phyloP scores from a whole-genome alignment of 495 filamentous ascomycete genomes.

The Penicillium macrosclerotiorum region DNA sequence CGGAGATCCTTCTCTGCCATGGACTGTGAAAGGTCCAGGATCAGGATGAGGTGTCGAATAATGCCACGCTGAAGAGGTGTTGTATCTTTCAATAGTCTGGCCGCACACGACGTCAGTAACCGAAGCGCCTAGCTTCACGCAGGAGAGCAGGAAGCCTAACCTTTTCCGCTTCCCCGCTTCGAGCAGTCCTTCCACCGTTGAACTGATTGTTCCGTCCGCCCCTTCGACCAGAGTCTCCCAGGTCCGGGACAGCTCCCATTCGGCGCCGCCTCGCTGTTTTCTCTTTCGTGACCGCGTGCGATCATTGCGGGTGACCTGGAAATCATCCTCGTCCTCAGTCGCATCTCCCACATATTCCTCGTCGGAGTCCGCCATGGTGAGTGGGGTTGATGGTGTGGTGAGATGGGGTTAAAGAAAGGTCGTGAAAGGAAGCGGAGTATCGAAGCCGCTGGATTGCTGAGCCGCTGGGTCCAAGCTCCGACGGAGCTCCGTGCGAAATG shows the following conservation, averaged over 20 bases:
- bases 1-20: slow-evolving; percentile 95
- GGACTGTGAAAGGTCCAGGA: slow-evolving; percentile 88
- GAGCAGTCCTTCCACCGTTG: slow-evolving; percentile 63
- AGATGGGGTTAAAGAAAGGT: background rate
- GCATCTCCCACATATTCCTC: slow-evolving; percentile 77
- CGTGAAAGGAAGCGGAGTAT: slow-evolving; percentile 5
- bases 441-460: slow-evolving; percentile 50
- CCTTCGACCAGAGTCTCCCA: slow-evolving; percentile 70
- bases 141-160: slow-evolving; percentile 40
- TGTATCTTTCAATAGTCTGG: slow-evolving; percentile 80
- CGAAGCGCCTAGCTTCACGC: too few relatives aligned
- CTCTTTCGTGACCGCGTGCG: slow-evolving; percentile 39
- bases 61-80: slow-evolving; percentile 94
- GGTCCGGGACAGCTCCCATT: slow-evolving; percentile 54
- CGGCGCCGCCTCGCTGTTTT: slow-evolving; percentile 57
- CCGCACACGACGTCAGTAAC: slow-evolving; percentile 14
- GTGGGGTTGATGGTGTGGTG: slow-evolving; percentile 3
- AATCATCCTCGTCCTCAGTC: slow-evolving; percentile 84
- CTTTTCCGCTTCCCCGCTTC: slow-evolving; percentile 75
- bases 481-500: slow-evolving; percentile 32
- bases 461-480: slow-evolving; percentile 65
- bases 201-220: slow-evolving; percentile 71
- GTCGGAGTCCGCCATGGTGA: slow-evolving; percentile 60
- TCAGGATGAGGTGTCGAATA: slow-evolving; percentile 87
- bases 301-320: slow-evolving; percentile 45